These are phyloP conservation scores for Leptodontidium sp. DNA, from an alignment of 2,329 filamentous ascomycete species.

Conservation along the genomic window DNA sequence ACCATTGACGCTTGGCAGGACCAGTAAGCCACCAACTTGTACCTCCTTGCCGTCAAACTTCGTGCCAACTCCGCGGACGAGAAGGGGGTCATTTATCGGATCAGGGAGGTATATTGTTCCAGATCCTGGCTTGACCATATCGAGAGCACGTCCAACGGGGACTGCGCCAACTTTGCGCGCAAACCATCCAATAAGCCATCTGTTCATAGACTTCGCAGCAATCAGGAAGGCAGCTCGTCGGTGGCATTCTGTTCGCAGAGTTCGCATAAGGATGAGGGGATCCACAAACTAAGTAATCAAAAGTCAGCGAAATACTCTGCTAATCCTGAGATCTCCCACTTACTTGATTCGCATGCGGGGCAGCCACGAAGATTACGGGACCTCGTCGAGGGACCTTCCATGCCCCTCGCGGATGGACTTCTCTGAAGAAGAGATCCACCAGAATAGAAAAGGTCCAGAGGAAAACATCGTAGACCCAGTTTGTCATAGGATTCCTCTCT, in stretches of 20 bases:
- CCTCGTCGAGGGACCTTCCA: constrained; percentile 93
- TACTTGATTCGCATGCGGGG: constrained; percentile 95
- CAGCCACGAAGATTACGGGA: constrained; percentile 93
- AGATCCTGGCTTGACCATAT: constrained; percentile 79
- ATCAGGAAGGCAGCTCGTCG: constrained; percentile 93
- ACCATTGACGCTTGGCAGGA: constrained; percentile 85
- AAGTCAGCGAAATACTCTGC: constrained; percentile 18
- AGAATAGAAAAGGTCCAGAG: constrained; percentile 82
- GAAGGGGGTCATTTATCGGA: constrained; percentile 81
- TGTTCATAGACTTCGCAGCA: constrained; percentile 92
- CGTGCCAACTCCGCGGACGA: constrained; percentile 68
- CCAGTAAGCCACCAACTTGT: constrained; percentile 82
- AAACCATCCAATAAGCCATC: constrained; percentile 86
- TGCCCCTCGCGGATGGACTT: constrained; percentile 92
- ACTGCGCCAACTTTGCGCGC: constrained; percentile 88
- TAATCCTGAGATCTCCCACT: constrained; percentile 40
- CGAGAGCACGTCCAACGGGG: constrained; percentile 91
- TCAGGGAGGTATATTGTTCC: constrained; percentile 91
- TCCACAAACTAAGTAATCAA: constrained; percentile 81
- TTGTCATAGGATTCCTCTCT: constrained; percentile 73
- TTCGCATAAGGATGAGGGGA: constrained; percentile 90
- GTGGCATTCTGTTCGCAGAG: constrained; percentile 82
- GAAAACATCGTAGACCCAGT: constrained; percentile 80
- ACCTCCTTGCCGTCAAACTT: constrained; percentile 79
- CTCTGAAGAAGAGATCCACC: constrained; percentile 96